Percentiles rank a stretch among this genome's conserved stretches.
phyloP scores from a whole-genome alignment of 768 basidiomycete species.

The Psilocybe sp. region DNA sequence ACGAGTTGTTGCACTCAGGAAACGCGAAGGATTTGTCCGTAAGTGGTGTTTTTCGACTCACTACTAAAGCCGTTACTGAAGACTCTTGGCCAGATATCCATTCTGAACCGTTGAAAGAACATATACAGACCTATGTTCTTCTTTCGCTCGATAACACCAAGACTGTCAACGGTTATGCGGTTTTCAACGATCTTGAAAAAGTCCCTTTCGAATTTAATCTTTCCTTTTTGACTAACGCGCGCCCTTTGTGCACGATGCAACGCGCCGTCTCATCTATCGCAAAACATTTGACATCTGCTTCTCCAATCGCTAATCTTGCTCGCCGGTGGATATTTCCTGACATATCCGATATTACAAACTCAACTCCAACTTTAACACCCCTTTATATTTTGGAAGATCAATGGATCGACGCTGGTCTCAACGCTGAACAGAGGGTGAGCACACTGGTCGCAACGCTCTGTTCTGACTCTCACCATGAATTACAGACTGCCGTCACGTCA shows the following conservation, averaged over 20 bases:
- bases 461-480: not conserved
- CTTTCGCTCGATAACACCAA: conserved; percentile 16
- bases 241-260: conserved; percentile 41
- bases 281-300: conserved; percentile 18
- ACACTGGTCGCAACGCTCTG: not conserved
- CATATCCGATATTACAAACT: conserved; percentile 23
- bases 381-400: conserved; percentile 26
- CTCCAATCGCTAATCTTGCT: conserved; percentile 24
- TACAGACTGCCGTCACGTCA: conserved; percentile 39
- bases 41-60: conserved; percentile 18
- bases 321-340: conserved; percentile 47
- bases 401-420: conserved; percentile 46
- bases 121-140: conserved; percentile 34
- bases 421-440: conserved; percentile 42
- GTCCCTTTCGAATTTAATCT: conserved; percentile 44
- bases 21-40: conserved; percentile 46
- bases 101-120: conserved; percentile 35
- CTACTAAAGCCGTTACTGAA: not conserved
- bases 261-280: conserved; percentile 30
- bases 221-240: conserved; percentile 45
- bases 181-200: conserved; percentile 30
- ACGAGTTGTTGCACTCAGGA: conserved; percentile 38
- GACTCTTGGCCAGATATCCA: conserved; percentile 30
- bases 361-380: conserved; percentile 17
- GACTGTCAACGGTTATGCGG: conserved; percentile 20